Percentiles rank a stretch among this genome's conserved stretches.
These are phyloP conservation scores for Lachancea kluyveri DNA, from an alignment of 805 yeast genomes.

Conservation along the genomic window DNA sequence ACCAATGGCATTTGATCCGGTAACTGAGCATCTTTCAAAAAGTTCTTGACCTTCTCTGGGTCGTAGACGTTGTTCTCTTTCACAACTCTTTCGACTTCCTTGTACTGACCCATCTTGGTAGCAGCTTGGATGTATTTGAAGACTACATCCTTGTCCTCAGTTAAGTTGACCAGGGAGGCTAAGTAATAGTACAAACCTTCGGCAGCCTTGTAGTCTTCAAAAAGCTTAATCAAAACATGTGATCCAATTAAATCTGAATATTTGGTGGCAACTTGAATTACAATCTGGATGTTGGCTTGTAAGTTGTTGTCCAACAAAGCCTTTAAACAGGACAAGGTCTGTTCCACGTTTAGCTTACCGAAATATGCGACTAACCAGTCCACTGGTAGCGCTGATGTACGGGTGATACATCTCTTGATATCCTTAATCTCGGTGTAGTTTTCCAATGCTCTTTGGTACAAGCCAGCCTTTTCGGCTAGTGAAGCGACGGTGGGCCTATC, in stretches of 20 bases:
- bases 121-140: constrained; percentile 95
- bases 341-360: constrained; percentile 92
- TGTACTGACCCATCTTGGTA: constrained; percentile 79
- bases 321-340: constrained; percentile 77
- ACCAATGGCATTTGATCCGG: constrained; percentile 95
- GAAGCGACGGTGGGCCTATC: constrained; percentile 91
- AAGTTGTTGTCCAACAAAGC: constrained; percentile 77
- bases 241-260: constrained; percentile 93
- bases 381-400: constrained; percentile 74
- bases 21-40: constrained; percentile 86
- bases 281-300: constrained; percentile 85
- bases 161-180: constrained; percentile 85
- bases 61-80: constrained; percentile 91
- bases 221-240: constrained; percentile 73
- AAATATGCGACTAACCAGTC: constrained; percentile 93
- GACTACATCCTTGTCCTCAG: constrained; percentile 92
- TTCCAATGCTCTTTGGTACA: constrained; percentile 92
- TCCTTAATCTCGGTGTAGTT: constrained; percentile 92
- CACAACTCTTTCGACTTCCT: constrained; percentile 93
- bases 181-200: constrained; percentile 95
- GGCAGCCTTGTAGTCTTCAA: constrained; percentile 85
- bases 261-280: constrained; percentile 94
- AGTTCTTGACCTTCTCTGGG: constrained; percentile 96
- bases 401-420: constrained; percentile 89
- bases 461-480: constrained; percentile 93